Percentiles rank a stretch among this genome's conserved stretches.
These are phyloP conservation scores for Botrytis porri DNA, from an alignment of 2,329 filamentous ascomycete species.

Conservation along the genomic window DNA sequence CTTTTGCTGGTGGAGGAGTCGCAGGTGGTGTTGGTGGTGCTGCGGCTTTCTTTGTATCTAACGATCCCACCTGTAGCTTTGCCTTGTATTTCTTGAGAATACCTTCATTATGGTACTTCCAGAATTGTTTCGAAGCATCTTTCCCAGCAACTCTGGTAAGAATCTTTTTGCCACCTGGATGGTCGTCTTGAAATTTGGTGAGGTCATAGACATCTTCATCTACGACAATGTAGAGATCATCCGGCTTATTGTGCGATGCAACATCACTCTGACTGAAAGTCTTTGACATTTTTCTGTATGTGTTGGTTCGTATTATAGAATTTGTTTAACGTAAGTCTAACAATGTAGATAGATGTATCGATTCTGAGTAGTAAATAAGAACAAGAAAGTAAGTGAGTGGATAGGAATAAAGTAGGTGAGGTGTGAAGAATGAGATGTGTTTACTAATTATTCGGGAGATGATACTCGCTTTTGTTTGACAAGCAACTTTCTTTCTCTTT, in stretches of 20 bases:
- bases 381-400: neutral
- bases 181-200: constrained; percentile 82
- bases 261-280: constrained; percentile 83
- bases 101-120: constrained; percentile 40
- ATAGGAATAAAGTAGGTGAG: neutral
- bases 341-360: neutral
- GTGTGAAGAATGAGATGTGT: neutral
- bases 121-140: constrained; percentile 38
- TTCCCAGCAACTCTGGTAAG: constrained; percentile 38
- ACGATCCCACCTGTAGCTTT: constrained; percentile 83
- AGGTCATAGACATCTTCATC: constrained; percentile 96
- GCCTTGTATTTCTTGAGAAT: constrained; percentile 63
- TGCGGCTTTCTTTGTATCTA: constrained; percentile 76
- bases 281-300: constrained; percentile 68
- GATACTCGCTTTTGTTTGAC: constrained; percentile 1
- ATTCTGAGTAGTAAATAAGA: neutral
- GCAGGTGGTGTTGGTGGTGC: constrained; percentile 51
- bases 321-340: neutral
- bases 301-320: neutral
- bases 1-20: constrained; percentile 45
- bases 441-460: neutral
- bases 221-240: constrained; percentile 84
- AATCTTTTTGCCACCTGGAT: constrained; percentile 51
- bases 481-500: constrained; percentile 4
- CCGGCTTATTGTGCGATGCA: constrained; percentile 83